Percentiles rank a stretch among this genome's conserved stretches.
Evolutionary conservation across 805 yeast genomes (phyloP).

Genomic region (Ascoidea rubescens): DNA sequence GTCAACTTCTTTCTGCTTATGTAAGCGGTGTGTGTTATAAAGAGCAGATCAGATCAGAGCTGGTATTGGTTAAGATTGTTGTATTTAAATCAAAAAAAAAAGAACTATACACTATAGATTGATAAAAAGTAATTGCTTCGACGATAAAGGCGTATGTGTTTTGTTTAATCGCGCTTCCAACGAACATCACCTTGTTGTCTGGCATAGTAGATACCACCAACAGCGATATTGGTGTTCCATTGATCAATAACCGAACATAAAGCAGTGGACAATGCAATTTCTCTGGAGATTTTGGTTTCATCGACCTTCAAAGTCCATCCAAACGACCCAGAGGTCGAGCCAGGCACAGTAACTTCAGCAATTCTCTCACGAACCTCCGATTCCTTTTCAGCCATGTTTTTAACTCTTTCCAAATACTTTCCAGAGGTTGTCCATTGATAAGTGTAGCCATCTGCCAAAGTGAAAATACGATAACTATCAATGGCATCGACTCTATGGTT

Average conservation of each 20-base stretch:
- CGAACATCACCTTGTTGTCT: slow-evolving; percentile 34
- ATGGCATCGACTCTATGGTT: slow-evolving; percentile 47
- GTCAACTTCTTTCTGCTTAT: too few relatives aligned
- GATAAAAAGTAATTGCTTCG: too few relatives aligned
- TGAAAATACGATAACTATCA: slow-evolving; percentile 47
- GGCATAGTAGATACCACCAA: slow-evolving; percentile 53
- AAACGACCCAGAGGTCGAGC: slow-evolving; percentile 23
- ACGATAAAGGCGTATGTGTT: too few relatives aligned
- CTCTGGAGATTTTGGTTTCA: slow-evolving; percentile 39
- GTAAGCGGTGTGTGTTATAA: too few relatives aligned
- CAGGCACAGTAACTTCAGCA: slow-evolving; percentile 34
- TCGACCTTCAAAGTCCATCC: slow-evolving; percentile 46
- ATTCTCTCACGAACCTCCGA: slow-evolving; percentile 50
- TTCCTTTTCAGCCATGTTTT: slow-evolving; percentile 48
- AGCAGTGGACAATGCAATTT: slow-evolving; percentile 45
- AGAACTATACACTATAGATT: too few relatives aligned
- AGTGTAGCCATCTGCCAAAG: slow-evolving; percentile 41
- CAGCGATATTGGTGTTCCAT: slow-evolving; percentile 47
- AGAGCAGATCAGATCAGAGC: too few relatives aligned
- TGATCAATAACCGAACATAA: slow-evolving; percentile 49
- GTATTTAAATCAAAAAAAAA: too few relatives aligned
- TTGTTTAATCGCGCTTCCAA: slow-evolving; percentile 37
- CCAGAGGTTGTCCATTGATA: slow-evolving; percentile 58
- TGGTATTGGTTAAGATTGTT: too few relatives aligned
- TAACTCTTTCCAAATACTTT: slow-evolving; percentile 40